Conservation (phyloP, 208 protist genomes). For the Sergeia podlipaevii region DNA sequence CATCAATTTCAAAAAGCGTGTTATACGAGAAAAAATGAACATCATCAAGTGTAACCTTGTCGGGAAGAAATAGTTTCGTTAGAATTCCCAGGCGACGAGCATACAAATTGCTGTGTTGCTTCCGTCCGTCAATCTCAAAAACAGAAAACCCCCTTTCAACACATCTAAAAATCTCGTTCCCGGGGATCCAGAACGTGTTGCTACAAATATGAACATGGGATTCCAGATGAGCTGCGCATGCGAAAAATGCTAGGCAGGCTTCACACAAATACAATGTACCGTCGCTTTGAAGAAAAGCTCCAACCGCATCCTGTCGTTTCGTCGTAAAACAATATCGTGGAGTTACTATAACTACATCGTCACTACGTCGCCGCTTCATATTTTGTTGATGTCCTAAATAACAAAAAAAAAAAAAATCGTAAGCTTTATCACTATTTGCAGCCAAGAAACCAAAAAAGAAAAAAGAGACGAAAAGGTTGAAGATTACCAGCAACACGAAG, state of each 20-base stretch:
- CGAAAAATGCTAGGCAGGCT: constrained; percentile 49
- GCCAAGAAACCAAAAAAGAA: constrained; percentile 7
- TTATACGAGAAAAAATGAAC: constrained; percentile 76
- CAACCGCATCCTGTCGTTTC: constrained; percentile 8
- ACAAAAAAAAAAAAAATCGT: constrained; percentile 12
- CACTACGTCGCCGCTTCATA: constrained; percentile 2
- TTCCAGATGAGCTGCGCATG: constrained; percentile 16
- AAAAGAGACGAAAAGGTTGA: background rate
- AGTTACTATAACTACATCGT: constrained; percentile 27
- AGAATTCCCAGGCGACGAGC: constrained; percentile 46
- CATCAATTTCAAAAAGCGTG: constrained; percentile 62
- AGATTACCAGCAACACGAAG: background rate
- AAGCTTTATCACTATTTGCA: constrained; percentile 8
- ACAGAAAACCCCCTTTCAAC: constrained; percentile 20
- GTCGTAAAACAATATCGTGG: constrained; percentile 28
- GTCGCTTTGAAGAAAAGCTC: constrained; percentile 7
- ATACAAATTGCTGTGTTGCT: constrained; percentile 36
- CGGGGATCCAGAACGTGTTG: constrained; percentile 62
- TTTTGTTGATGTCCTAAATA: constrained; percentile 16
- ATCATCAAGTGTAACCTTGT: constrained; percentile 76
- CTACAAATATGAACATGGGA: constrained; percentile 37
- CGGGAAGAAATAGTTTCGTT: constrained; percentile 53
- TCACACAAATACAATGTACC: constrained; percentile 51
- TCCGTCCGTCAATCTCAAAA: constrained; percentile 67
- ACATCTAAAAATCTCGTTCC: constrained; percentile 62